Base-by-base conservation (phyloP, 1,284 basidiomycete species). In the Ganoderma meredithae region DNA sequence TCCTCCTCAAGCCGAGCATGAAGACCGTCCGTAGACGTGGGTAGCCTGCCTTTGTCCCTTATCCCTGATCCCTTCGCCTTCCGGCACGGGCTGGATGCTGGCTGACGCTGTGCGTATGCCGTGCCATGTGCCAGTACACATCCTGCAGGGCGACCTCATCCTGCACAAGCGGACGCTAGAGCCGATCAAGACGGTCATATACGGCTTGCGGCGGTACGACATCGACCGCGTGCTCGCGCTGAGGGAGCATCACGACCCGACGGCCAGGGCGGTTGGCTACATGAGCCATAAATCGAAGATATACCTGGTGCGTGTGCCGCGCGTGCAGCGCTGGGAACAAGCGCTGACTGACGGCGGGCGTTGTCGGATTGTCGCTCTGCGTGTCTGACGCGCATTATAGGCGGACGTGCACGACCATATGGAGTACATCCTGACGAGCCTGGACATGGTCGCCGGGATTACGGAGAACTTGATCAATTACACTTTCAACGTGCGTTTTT, bases 381-480 rank as follows among this genome's bases (percentile, higher is more conserved):
- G 9, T 36, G 33, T 6, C n/a, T 8, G 33, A 17, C 53, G 36
- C 8, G n/a, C 22, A 40, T 7, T 25, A 10, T 69, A 89, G 88
- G 88, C 88, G 12, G 90, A 91, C 75, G 88, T 91, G 3, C 84
- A 86, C 68, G 90, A 92, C 73, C 90, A 92, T 72, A 89, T 90
- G 81, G 89, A 91, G 67, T 90, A 89, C 71, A 87, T 90, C 49
- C 76, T 91, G 55, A 83, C 84, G 8, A 90, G 87, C 70, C 73
- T 92, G 63, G 90, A 92, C 72, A 90, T 89, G 87, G 90, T 90
- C 73, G 83, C 88, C 7, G 84, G 83, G 22, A 87, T 90, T 67
- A 82, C 88, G 17, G 90, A 92, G 74, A 92, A 92, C 74, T 76
- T 92, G 73, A 90, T 92, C 73, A 85, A 85, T 68, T 92, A 89